phyloP scores from a whole-genome alignment of 768 basidiomycete species.

The Cystobasidiopsis lactophilus region DNA sequence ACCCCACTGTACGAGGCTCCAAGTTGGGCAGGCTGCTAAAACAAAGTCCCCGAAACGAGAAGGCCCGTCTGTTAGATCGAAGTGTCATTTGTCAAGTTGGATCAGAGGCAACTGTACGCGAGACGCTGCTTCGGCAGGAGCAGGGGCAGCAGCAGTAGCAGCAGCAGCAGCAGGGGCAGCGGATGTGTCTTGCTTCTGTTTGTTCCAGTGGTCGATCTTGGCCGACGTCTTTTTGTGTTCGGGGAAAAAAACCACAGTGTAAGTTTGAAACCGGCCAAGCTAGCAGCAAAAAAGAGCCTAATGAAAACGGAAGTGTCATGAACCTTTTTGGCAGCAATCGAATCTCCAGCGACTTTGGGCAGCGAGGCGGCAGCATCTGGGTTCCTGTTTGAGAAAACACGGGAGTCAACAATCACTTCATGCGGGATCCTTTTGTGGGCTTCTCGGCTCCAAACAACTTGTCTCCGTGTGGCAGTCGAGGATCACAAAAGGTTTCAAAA shows the following conservation, averaged over 20 bases:
- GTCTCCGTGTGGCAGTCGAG: background rate
- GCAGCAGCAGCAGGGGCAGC: background rate
- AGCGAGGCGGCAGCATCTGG: too few relatives aligned
- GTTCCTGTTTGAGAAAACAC: background rate
- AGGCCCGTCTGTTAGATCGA: background rate
- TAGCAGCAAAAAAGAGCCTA: background rate
- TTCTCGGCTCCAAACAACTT: too few relatives aligned
- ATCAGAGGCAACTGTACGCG: too few relatives aligned
- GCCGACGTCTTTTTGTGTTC: background rate
- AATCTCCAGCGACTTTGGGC: constrained; percentile 2
- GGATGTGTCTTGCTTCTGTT: too few relatives aligned
- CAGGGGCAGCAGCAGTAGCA: too few relatives aligned
- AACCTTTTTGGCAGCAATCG: constrained; percentile 13
- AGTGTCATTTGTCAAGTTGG: too few relatives aligned
- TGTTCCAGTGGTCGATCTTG: background rate
- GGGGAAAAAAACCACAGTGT: constrained; percentile 1
- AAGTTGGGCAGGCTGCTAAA: background rate
- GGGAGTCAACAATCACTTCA: too few relatives aligned
- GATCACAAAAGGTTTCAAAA: background rate
- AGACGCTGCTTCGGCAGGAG: too few relatives aligned
- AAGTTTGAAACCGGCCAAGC: too few relatives aligned
- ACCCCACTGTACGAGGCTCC: background rate
- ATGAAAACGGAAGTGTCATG: background rate
- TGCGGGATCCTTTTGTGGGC: too few relatives aligned
- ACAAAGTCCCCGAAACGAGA: background rate